phyloP scores from a whole-genome alignment of 108 stramenopile genomes.

The Fistulifera solaris region DNA sequence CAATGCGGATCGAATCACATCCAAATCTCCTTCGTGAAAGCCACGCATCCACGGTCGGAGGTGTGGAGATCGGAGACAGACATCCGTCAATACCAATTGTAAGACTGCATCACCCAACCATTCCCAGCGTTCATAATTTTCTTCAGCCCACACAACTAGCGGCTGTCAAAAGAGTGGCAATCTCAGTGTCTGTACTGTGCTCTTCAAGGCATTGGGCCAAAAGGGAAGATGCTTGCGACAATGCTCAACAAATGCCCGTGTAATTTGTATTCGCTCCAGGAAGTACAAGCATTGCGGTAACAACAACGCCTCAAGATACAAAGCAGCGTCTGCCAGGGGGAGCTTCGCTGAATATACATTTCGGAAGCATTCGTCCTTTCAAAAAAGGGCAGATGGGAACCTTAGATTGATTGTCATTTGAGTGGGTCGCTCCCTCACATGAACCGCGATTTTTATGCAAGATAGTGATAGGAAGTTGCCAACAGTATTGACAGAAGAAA shows the following conservation, averaged over 20 bases:
- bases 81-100: constrained; percentile 50
- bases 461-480: no score
- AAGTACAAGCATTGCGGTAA: constrained; percentile 42
- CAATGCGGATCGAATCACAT: constrained; percentile 38
- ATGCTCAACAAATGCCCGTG: neutral
- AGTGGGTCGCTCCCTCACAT: neutral
- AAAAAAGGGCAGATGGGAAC: constrained; percentile 13
- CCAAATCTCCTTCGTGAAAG: constrained; percentile 53
- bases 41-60: constrained; percentile 21
- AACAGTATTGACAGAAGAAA: no score
- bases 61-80: constrained; percentile 23
- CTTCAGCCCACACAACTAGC: constrained; percentile 23
- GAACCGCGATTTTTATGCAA: no score
- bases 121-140: constrained; percentile 38
- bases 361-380: constrained; percentile 14
- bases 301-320: constrained; percentile 29
- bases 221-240: neutral
- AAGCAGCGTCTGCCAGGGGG: constrained; percentile 29
- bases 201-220: no score
- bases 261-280: constrained; percentile 23
- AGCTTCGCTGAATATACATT: constrained; percentile 31
- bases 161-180: constrained; percentile 16
- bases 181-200: no score
- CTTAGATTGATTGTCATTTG: neutral
- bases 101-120: constrained; percentile 58